Evolutionary conservation across 2,329 filamentous ascomycete species (phyloP).

Genomic region (Nakataea oryzae): DNA sequence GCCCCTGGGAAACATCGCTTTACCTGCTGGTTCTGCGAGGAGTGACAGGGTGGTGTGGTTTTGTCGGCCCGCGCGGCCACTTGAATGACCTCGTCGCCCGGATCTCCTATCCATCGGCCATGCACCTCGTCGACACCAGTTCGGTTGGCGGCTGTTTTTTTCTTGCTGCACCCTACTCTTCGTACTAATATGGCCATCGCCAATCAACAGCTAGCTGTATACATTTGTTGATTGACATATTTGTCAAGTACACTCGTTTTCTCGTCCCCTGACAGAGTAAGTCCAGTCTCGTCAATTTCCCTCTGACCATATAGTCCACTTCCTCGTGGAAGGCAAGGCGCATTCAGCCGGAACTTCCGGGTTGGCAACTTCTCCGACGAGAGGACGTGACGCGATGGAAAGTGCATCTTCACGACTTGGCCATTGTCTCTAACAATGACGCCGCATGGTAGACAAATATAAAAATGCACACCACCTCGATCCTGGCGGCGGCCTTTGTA

Average conservation of each 20-base stretch:
- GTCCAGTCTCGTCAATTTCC: constrained; percentile 12
- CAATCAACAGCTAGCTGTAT: constrained; percentile 11
- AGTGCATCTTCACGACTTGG: neutral
- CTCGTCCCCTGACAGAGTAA: constrained; percentile 36
- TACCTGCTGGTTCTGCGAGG: neutral
- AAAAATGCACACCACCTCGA: constrained; percentile 39
- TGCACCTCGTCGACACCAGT: neutral
- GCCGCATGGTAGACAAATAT: neutral
- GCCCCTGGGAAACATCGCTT: neutral
- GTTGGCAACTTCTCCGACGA: too few relatives aligned
- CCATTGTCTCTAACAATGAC: neutral
- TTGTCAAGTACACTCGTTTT: constrained; percentile 52
- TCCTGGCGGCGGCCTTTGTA: constrained; percentile 38
- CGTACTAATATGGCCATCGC: constrained; percentile 3
- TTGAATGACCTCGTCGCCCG: neutral
- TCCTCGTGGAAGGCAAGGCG: neutral
- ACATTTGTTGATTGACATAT: constrained; percentile 38
- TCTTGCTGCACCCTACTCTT: too few relatives aligned
- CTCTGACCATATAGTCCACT: neutral
- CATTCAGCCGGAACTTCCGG: too few relatives aligned
- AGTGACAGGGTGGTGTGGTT: neutral
- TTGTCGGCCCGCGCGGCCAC: neutral
- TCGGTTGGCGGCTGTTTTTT: neutral
- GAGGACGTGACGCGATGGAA: too few relatives aligned
- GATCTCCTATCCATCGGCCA: neutral